Evolutionary conservation across 768 basidiomycete genomes (phyloP).

Genomic region (Phylloporus rhodoxanthus): DNA sequence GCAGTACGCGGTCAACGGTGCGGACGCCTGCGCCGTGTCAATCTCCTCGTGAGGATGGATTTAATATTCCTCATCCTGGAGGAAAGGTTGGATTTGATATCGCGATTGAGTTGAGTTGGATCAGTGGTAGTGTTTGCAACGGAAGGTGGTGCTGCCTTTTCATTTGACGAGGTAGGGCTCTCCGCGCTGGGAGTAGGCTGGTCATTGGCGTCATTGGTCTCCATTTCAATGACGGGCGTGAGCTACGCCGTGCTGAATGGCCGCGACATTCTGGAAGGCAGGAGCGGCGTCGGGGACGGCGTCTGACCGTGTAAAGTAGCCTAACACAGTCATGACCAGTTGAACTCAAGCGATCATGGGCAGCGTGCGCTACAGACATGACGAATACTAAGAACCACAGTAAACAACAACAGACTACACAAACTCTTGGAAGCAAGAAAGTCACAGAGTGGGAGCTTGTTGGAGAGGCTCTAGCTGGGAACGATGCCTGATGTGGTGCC

Average conservation of each 20-base stretch:
- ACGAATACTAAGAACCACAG: too few relatives aligned
- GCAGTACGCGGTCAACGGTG: constrained; percentile 58
- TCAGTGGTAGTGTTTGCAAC: background rate
- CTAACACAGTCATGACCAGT: too few relatives aligned
- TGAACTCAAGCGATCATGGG: too few relatives aligned
- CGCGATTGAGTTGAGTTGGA: background rate
- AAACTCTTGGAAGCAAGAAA: too few relatives aligned
- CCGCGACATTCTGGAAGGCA: background rate
- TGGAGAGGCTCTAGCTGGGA: too few relatives aligned
- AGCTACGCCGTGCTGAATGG: background rate
- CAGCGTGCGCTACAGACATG: too few relatives aligned
- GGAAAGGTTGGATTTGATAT: constrained; percentile 12
- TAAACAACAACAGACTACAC: too few relatives aligned
- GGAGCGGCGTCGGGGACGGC: background rate
- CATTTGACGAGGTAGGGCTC: too few relatives aligned
- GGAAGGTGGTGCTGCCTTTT: background rate
- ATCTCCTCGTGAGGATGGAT: constrained; percentile 20
- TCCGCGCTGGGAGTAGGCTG: too few relatives aligned
- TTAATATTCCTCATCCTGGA: constrained; percentile 8
- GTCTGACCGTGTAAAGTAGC: background rate
- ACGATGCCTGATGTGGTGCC: too few relatives aligned
- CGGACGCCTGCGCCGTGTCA: constrained; percentile 32
- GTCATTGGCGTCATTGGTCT: background rate
- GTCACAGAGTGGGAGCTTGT: too few relatives aligned
- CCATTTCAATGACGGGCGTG: background rate